phyloP scores from a whole-genome alignment of 2,329 filamentous ascomycete genomes.

The Lachnellula suecica region DNA sequence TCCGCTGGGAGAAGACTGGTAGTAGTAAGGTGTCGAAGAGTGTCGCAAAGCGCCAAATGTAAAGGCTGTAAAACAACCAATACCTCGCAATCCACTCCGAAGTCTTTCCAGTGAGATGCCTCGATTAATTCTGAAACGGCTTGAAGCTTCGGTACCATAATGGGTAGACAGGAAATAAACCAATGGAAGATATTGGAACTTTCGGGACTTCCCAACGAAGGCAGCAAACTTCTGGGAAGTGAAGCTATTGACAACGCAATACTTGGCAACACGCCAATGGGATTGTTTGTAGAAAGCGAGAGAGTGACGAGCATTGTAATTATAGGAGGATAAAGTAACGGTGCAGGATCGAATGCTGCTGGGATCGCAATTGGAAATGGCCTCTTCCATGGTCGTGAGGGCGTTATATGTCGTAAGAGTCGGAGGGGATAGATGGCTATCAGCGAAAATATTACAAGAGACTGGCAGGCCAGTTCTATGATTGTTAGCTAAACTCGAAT shows the following conservation, averaged over 20 bases:
- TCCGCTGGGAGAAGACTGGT: slow-evolving; percentile 87
- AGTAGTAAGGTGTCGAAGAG: slow-evolving; percentile 78
- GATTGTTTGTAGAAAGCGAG: slow-evolving; percentile 64
- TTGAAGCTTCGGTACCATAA: slow-evolving; percentile 35
- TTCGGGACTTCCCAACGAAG: slow-evolving; percentile 53
- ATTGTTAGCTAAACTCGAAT: slow-evolving; percentile 18
- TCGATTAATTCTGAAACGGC: neutral
- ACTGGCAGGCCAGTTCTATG: slow-evolving; percentile 30
- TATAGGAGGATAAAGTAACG: slow-evolving; percentile 79
- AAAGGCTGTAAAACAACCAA: slow-evolving; percentile 71
- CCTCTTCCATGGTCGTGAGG: slow-evolving; percentile 21
- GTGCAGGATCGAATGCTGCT: slow-evolving; percentile 83
- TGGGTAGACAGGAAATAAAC: slow-evolving; percentile 70
- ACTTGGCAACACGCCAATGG: slow-evolving; percentile 69
- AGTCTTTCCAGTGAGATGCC: slow-evolving; percentile 22
- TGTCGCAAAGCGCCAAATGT: slow-evolving; percentile 72
- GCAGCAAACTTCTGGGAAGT: slow-evolving; percentile 71
- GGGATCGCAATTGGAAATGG: slow-evolving; percentile 54
- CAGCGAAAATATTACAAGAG: slow-evolving; percentile 37
- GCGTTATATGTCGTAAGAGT: slow-evolving; percentile 45
- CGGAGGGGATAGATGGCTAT: slow-evolving; percentile 59
- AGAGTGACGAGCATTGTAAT: slow-evolving; percentile 77
- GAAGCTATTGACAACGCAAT: slow-evolving; percentile 79
- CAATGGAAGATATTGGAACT: slow-evolving; percentile 73
- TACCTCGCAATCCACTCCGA: slow-evolving; percentile 33